These are phyloP conservation scores for Calonectria naviculata DNA, from an alignment of 2,329 filamentous ascomycete species.

Conservation along the genomic window DNA sequence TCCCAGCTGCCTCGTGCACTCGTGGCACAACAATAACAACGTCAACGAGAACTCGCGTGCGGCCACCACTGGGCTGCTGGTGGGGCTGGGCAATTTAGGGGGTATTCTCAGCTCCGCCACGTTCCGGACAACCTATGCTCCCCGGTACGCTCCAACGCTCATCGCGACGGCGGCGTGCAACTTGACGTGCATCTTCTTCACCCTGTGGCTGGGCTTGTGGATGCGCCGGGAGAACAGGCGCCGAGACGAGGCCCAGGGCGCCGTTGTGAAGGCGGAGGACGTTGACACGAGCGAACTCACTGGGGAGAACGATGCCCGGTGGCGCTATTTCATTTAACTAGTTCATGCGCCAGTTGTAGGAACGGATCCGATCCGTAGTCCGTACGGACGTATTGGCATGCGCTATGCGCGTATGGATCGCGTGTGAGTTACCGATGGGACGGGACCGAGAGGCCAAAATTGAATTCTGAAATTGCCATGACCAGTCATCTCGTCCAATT, in stretches of 20 bases:
- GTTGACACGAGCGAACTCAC: conserved; percentile 30
- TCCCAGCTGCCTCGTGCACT: conserved; percentile 57
- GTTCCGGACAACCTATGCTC: conserved; percentile 59
- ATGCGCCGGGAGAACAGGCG: conserved; percentile 29
- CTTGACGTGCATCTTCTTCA: conserved; percentile 32
- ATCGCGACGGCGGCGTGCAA: conserved; percentile 52
- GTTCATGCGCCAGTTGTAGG: neutral
- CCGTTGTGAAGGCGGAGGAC: conserved; percentile 27
- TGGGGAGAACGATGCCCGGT: conserved; percentile 24
- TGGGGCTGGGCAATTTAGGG: conserved; percentile 60
- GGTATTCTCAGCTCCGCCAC: conserved; percentile 58
- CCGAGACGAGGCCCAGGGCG: conserved; percentile 24
- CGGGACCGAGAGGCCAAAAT: neutral
- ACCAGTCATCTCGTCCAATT: neutral
- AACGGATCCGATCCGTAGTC: neutral
- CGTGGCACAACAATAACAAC: conserved; percentile 65
- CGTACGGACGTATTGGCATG: neutral
- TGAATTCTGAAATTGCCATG: neutral
- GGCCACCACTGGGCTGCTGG: conserved; percentile 58
- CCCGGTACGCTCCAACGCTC: conserved; percentile 59
- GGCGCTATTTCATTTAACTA: conserved; percentile 30
- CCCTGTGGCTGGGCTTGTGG: conserved; percentile 30
- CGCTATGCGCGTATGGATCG: neutral
- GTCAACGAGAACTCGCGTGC: conserved; percentile 59
- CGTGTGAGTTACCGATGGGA: neutral